phyloP scores from a whole-genome alignment of 192 early-diverging fungal genomes.

The Ambispora gerdemannii region DNA sequence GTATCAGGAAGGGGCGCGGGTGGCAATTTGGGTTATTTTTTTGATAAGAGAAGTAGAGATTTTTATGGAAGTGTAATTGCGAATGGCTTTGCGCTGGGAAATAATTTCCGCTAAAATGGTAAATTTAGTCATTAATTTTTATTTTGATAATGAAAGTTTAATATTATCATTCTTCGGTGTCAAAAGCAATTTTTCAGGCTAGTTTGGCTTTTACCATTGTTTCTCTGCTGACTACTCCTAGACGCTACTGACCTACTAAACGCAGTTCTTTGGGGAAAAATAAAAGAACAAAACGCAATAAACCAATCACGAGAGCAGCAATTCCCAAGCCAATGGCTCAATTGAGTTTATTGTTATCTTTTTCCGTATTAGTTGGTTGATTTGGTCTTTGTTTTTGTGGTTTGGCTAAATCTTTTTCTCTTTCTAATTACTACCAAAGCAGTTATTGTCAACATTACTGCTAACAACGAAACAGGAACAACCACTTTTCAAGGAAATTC shows the following conservation, averaged over 20 bases:
- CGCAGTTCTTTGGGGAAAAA: neutral
- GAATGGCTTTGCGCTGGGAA: slow-evolving; percentile 1
- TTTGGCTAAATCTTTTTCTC: too few relatives aligned
- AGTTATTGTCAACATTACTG: too few relatives aligned
- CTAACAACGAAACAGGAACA: too few relatives aligned
- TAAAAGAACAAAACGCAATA: neutral
- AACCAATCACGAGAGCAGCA: neutral
- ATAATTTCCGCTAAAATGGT: slow-evolving; percentile 2
- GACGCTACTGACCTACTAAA: neutral
- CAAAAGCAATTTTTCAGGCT: neutral
- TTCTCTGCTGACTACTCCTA: neutral
- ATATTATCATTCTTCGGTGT: neutral
- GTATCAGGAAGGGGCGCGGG: slow-evolving; percentile 1
- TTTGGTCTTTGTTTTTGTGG: too few relatives aligned
- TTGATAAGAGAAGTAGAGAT: slow-evolving; percentile 2
- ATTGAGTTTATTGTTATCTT: too few relatives aligned
- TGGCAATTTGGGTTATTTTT: slow-evolving; percentile 2
- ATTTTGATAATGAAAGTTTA: neutral
- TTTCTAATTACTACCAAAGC: too few relatives aligned
- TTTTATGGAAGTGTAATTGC: neutral
- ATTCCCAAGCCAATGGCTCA: neutral
- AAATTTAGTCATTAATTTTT: slow-evolving; percentile 1
- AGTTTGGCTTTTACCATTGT: neutral
- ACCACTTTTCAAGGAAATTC: too few relatives aligned
- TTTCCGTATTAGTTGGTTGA: too few relatives aligned